Evolutionary conservation across 192 early-diverging fungal species (phyloP), one percentile per base, ranked within the genome.

Genomic region (Coemansia reversa): DNA sequence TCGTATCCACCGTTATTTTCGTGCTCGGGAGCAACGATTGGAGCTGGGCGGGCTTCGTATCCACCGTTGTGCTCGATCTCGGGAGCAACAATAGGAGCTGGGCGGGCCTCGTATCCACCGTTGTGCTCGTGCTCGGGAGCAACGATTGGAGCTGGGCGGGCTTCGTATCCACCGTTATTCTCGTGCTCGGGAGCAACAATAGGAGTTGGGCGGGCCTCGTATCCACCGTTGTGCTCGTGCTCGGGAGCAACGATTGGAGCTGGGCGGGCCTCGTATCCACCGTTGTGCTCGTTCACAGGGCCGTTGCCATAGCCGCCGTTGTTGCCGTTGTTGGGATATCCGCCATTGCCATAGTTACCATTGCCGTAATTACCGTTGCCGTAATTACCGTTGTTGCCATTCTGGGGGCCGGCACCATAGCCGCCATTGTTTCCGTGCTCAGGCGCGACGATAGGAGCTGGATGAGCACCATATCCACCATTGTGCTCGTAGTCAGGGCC

Each of bases 221-320:
- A 51, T 5, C 50, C 50, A n/a, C 50, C 50, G 50, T 51, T 51
- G 18, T 51, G 11, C 7, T n/a, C 50, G 7, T 51, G 50, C 50
- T 51, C 58, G 7, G 60, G 60, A 7, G 50, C 23, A 6, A 24
- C n/a, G 4, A 12, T 51, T 16, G 19, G 29, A n/a, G 22, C 19
- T 25, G 57, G 57, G 57, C 4, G 5, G 27, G 2, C 16, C 0
- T 23, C 24, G n/a, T 59, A 59, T 25, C 33, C 33, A 11, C 58
- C 58, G 45, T 48, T 27, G 42, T 23, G 9, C 39, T 24, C 48
- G 18, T 28, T 24, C 16, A 7, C 50, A 11, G 45, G 59, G n/a
- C 45, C 60, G 20, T 59, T 59, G 2, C 42, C 42, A 22, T 59
- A 27, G 23, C 24, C 55, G 24, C 55, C 58, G 22, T 35, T 35